Evolutionary conservation across 306 rosid genomes (phyloP).

Genomic region (Casuarina equisetifolia): DNA sequence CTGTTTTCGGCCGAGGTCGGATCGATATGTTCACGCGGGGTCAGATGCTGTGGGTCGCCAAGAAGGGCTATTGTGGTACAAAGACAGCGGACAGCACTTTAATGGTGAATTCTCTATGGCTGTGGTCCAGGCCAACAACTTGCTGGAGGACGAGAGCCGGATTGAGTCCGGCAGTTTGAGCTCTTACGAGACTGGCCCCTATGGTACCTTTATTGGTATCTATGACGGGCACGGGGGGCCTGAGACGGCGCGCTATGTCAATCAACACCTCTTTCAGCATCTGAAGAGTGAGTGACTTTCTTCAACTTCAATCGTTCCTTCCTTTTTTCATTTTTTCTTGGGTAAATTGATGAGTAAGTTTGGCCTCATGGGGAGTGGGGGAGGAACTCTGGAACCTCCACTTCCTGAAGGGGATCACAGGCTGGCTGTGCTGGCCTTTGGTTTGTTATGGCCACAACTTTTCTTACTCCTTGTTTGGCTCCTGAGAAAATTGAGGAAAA

Average conservation of each 20-base stretch:
- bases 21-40: constrained; percentile 30
- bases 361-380: background rate
- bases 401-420: background rate
- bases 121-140: constrained; percentile 69
- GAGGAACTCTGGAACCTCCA: background rate
- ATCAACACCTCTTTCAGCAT: constrained; percentile 59
- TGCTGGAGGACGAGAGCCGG: constrained; percentile 77
- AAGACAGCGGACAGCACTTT: constrained; percentile 60
- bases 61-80: constrained; percentile 72
- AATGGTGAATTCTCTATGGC: constrained; percentile 73
- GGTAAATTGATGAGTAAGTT: background rate
- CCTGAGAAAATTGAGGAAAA: background rate
- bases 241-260: constrained; percentile 61
- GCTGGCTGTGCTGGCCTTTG: background rate
- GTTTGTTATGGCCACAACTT: background rate
- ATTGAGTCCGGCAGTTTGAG: constrained; percentile 62
- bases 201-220: constrained; percentile 60
- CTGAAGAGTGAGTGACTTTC: constrained; percentile 55
- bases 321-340: background rate
- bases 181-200: constrained; percentile 55
- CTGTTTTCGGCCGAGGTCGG: constrained; percentile 69
- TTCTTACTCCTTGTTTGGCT: background rate
- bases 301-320: background rate
- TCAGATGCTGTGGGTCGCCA: constrained; percentile 59
- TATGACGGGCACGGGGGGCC: constrained; percentile 80